A percentile compares a stretch with the other conserved stretches of the same genome.
Evolutionary conservation across 306 rosid genomes (phyloP).

Genomic region (Cucurbita pepo): DNA sequence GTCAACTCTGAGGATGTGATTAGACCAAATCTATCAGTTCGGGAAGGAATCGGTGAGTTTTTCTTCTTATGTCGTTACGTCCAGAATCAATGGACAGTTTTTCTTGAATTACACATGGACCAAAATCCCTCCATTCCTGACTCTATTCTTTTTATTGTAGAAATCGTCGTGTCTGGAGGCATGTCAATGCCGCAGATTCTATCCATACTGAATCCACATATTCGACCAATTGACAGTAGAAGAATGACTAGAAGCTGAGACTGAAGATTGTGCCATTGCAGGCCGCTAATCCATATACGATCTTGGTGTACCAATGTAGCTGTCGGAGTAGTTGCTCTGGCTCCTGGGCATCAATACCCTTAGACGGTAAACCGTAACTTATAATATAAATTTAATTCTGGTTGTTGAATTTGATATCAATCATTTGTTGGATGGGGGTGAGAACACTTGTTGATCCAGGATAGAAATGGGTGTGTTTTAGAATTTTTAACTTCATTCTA

Average conservation of each 20-base stretch:
- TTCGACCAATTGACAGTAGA: conserved; percentile 30
- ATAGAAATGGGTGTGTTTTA: not conserved
- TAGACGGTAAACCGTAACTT: conserved; percentile 8
- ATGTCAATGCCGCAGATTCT: conserved; percentile 90
- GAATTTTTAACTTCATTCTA: not conserved
- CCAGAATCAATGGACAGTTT: not conserved
- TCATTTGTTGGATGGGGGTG: conserved; percentile 17
- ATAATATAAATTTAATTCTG: conserved; percentile 2
- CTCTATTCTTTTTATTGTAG: conserved; percentile 27
- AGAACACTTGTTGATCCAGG: not conserved
- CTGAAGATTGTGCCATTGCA: conserved; percentile 8
- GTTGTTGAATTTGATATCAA: conserved; percentile 21
- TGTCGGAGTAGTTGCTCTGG: conserved; percentile 8
- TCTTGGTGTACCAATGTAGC: conserved; percentile 15
- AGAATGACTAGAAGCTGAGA: conserved; percentile 38
- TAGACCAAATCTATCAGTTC: conserved; percentile 75
- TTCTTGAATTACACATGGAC: not conserved
- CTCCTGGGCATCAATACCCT: conserved; percentile 6
- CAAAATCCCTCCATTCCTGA: not conserved
- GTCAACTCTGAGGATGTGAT: conserved; percentile 59
- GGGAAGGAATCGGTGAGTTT: conserved; percentile 87
- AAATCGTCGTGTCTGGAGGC: conserved; percentile 88
- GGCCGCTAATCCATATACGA: conserved; percentile 6
- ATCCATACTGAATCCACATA: conserved; percentile 38
- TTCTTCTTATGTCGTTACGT: not conserved